These are phyloP conservation scores for Hibiscus trionum DNA, from an alignment of 345 rosid species.

Conservation along the genomic window DNA sequence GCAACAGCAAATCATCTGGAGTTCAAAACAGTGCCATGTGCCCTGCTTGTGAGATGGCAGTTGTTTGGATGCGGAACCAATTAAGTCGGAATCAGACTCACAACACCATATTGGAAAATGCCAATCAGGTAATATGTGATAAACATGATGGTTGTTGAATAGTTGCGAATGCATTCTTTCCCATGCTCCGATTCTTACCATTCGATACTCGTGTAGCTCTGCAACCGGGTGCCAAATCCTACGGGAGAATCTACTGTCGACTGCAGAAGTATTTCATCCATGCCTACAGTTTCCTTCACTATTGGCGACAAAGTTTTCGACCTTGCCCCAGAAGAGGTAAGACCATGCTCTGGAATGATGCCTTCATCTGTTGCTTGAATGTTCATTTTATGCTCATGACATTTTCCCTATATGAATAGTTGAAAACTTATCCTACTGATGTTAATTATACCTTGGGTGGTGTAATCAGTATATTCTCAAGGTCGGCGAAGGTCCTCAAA, in stretches of 20 bases:
- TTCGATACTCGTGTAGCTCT: slow-evolving; percentile 41
- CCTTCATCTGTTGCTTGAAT: too few relatives aligned
- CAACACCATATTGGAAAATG: slow-evolving; percentile 51
- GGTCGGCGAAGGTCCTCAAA: slow-evolving; percentile 17
- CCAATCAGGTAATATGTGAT: slow-evolving; percentile 38
- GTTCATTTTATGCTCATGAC: not conserved
- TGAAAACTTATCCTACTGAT: not conserved
- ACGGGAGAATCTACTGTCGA: slow-evolving; percentile 82
- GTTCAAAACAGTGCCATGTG: slow-evolving; percentile 46
- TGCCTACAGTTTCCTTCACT: slow-evolving; percentile 82
- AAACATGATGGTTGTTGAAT: not conserved
- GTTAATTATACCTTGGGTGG: slow-evolving; percentile 5
- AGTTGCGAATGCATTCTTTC: not conserved
- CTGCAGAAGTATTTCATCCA: slow-evolving; percentile 53
- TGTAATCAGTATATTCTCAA: slow-evolving; percentile 23
- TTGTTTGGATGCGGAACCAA: slow-evolving; percentile 85
- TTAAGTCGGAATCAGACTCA: slow-evolving; percentile 64
- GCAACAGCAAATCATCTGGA: slow-evolving; percentile 28
- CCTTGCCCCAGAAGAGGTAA: slow-evolving; percentile 69
- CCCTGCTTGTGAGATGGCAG: slow-evolving; percentile 86
- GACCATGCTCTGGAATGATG: too few relatives aligned
- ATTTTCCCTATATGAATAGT: not conserved
- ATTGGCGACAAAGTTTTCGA: slow-evolving; percentile 64
- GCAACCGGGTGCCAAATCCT: slow-evolving; percentile 76
- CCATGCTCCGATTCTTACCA: not conserved